Evolutionary conservation across 345 rosid species (phyloP).

Genomic region (Salix udensis): DNA sequence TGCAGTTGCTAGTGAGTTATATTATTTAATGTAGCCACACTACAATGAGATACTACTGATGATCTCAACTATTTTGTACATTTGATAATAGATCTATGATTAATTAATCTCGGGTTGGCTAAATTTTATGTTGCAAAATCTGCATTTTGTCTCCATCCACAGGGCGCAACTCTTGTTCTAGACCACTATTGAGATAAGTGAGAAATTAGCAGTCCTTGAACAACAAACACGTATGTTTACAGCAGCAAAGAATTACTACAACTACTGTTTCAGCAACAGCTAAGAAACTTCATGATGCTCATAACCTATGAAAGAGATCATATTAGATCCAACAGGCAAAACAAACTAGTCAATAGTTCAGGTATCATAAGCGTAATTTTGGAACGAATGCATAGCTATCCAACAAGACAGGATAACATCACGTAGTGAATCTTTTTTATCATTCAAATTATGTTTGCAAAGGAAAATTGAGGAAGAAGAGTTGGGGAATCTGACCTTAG

Average conservation of each 20-base stretch:
- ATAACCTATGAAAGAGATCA: background rate
- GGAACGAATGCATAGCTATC: background rate
- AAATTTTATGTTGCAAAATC: too few relatives aligned
- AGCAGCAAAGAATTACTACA: background rate
- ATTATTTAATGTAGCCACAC: too few relatives aligned
- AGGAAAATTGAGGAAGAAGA: background rate
- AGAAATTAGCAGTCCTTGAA: too few relatives aligned
- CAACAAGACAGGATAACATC: background rate
- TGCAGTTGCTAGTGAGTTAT: too few relatives aligned
- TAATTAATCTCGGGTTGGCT: too few relatives aligned
- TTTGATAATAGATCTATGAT: too few relatives aligned
- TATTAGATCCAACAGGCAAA: background rate
- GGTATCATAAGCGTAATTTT: background rate
- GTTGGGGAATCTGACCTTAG: conserved; percentile 56
- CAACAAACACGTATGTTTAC: too few relatives aligned
- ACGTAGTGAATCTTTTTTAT: background rate
- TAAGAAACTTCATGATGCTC: background rate
- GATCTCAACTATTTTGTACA: too few relatives aligned
- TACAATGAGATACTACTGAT: too few relatives aligned
- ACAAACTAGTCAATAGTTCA: background rate
- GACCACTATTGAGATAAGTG: too few relatives aligned
- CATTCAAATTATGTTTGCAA: background rate
- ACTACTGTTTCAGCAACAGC: background rate
- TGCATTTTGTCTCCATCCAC: too few relatives aligned
- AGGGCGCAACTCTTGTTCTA: too few relatives aligned